Evolutionary conservation across 768 basidiomycete genomes (phyloP).

Genomic region (Mycena rosella): DNA sequence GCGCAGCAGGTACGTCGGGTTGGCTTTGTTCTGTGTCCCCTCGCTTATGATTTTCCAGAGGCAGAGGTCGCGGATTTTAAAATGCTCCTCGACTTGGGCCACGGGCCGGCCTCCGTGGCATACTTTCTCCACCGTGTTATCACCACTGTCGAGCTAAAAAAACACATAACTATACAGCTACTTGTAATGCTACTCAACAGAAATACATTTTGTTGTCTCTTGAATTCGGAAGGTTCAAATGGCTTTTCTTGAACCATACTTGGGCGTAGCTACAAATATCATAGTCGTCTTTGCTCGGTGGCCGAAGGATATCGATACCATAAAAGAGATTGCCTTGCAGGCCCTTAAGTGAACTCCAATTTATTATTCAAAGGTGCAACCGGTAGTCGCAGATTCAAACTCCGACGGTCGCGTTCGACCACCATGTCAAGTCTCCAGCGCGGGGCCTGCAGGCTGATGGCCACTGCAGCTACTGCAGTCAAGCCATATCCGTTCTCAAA

Average conservation of each 20-base stretch:
- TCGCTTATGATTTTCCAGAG: conserved; percentile 51
- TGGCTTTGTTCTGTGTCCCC: conserved; percentile 4
- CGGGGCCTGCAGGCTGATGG: conserved; percentile 54
- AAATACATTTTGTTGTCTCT: conserved; percentile 21
- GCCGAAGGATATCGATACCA: too few relatives aligned
- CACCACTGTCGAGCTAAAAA: conserved; percentile 13
- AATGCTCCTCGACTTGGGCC: conserved; percentile 14
- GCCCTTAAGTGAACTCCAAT: too few relatives aligned
- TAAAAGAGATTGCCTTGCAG: too few relatives aligned
- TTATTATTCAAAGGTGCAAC: too few relatives aligned
- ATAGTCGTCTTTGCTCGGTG: too few relatives aligned
- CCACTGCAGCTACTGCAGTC: conserved; percentile 60
- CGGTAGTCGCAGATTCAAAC: background rate
- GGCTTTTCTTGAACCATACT: too few relatives aligned
- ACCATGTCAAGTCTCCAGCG: conserved; percentile 53
- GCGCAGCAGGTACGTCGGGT: conserved; percentile 76
- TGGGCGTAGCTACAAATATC: too few relatives aligned
- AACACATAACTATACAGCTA: conserved; percentile 34
- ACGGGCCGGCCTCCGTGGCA: background rate
- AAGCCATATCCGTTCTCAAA: conserved; percentile 80
- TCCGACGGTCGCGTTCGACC: background rate
- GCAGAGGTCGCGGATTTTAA: conserved; percentile 82
- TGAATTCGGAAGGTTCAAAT: too few relatives aligned
- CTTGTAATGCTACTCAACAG: conserved; percentile 31
- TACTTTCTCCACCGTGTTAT: conserved; percentile 1